Conservation (phyloP, 139 green algal species). For the Ulvella scutata region DNA sequence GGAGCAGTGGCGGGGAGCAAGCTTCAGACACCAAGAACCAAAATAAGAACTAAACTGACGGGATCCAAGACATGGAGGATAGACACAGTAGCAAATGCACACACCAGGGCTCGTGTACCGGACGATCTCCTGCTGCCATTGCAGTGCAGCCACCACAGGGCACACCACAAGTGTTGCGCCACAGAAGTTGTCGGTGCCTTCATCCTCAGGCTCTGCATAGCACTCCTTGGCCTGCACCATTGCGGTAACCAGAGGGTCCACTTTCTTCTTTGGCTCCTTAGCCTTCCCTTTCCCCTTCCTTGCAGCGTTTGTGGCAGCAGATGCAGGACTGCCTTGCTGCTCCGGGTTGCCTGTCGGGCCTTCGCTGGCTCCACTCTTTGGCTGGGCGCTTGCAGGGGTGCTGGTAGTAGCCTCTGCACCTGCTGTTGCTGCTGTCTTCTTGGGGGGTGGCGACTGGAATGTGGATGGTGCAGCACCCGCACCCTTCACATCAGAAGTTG, state of each 20-base stretch:
- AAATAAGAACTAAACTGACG: no score
- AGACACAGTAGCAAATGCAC: not conserved
- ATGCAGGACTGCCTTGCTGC: no score
- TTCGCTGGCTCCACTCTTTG: no score
- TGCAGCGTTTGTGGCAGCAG: not conserved
- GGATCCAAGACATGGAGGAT: not conserved
- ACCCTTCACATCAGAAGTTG: no score
- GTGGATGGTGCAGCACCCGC: no score
- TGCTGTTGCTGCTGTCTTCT: no score
- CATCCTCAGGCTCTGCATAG: not conserved
- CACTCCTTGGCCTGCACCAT: not conserved
- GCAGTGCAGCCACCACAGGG: slow-evolving; percentile 79
- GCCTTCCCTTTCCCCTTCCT: not conserved
- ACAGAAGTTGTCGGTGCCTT: slow-evolving; percentile 8
- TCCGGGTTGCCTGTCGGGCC: no score
- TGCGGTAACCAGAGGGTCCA: not conserved
- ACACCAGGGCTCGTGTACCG: slow-evolving; percentile 47
- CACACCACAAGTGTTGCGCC: slow-evolving; percentile 83
- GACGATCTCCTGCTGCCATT: slow-evolving; percentile 84
- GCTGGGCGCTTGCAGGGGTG: no score
- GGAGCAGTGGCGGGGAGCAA: no score
- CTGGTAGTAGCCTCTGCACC: no score
- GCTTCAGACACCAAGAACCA: no score
- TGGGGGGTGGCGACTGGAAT: no score
- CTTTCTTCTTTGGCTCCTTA: not conserved